phyloP scores from a whole-genome alignment of 2,329 filamentous ascomycete species.

The Alternaria postmessia region DNA sequence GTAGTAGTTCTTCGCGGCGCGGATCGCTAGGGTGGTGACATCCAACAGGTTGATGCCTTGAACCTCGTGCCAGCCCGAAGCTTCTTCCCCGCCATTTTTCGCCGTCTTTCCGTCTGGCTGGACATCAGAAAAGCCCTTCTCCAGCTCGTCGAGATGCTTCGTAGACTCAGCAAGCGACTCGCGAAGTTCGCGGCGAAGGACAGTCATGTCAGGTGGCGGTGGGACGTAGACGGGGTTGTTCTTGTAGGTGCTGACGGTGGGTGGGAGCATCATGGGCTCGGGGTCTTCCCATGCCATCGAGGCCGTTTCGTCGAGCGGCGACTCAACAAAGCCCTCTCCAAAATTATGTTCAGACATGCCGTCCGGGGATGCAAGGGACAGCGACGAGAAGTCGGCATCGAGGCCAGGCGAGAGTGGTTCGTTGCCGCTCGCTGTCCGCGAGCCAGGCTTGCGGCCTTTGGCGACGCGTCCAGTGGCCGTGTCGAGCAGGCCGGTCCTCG shows the following conservation, averaged over 20 bases:
- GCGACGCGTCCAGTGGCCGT: conserved; percentile 89
- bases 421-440: conserved; percentile 43
- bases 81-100: conserved; percentile 38
- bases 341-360: conserved; percentile 39
- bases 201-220: conserved; percentile 81
- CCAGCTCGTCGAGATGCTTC: conserved; percentile 70
- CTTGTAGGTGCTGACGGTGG: conserved; percentile 95
- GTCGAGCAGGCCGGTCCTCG: conserved; percentile 89
- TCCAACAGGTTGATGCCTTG: conserved; percentile 93
- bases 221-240: conserved; percentile 81
- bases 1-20: conserved; percentile 95
- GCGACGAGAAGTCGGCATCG: conserved; percentile 37
- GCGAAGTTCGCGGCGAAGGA: conserved; percentile 75
- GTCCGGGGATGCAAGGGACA: conserved; percentile 36
- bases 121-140: conserved; percentile 39
- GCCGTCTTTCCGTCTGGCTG: conserved; percentile 15
- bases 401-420: conserved; percentile 38
- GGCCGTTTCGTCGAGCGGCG: conserved; percentile 63
- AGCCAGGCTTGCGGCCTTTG: conserved; percentile 66
- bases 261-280: conserved; percentile 86
- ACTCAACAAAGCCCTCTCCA: conserved; percentile 57
- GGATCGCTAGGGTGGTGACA: conserved; percentile 92
- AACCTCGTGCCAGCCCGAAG: conserved; percentile 80
- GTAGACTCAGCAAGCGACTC: conserved; percentile 74
- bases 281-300: conserved; percentile 63